A percentile compares a stretch with the other conserved stretches of the same genome.
Conservation (phyloP, 2,329 filamentous ascomycete genomes). For the Neofusicoccum parvum region DNA sequence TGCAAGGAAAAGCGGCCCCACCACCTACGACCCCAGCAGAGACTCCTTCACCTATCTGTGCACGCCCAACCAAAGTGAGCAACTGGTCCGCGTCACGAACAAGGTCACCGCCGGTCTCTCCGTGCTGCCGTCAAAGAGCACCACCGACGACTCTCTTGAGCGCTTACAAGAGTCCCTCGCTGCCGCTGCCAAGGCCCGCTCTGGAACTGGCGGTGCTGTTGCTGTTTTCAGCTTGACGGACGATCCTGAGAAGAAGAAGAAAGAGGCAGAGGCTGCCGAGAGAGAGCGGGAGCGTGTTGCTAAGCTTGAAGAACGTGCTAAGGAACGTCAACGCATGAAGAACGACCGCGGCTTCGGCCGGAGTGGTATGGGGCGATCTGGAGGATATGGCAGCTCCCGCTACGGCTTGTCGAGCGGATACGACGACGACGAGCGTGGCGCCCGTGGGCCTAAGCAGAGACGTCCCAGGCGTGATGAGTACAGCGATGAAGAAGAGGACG, state of each 20-base stretch:
- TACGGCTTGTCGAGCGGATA: slow-evolving; percentile 56
- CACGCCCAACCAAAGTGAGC: slow-evolving; percentile 68
- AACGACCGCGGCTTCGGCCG: slow-evolving; percentile 48
- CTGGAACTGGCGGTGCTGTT: slow-evolving; percentile 52
- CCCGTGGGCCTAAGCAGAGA: slow-evolving; percentile 36
- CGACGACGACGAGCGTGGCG: slow-evolving; percentile 63
- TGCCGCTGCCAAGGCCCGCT: slow-evolving; percentile 59
- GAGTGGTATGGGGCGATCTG: slow-evolving; percentile 52
- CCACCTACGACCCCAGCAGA: slow-evolving; percentile 62
- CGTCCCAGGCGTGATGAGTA: slow-evolving; percentile 47
- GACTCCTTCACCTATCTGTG: slow-evolving; percentile 78
- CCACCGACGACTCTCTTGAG: slow-evolving; percentile 72
- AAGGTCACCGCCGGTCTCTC: slow-evolving; percentile 75
- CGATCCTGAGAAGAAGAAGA: slow-evolving; percentile 75
- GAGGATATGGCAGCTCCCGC: slow-evolving; percentile 58
- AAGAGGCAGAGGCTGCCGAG: slow-evolving; percentile 72
- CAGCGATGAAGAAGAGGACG: slow-evolving; percentile 79
- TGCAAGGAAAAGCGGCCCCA: slow-evolving; percentile 20
- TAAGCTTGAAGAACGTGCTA: slow-evolving; percentile 14
- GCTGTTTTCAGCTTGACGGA: slow-evolving; percentile 71
- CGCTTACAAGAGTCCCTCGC: slow-evolving; percentile 69
- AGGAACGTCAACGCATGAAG: slow-evolving; percentile 65
- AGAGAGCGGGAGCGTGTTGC: slow-evolving; percentile 69
- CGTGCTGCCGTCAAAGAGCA: slow-evolving; percentile 66
- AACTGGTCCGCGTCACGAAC: slow-evolving; percentile 71